A percentile compares a stretch with the other conserved stretches of the same genome.
phyloP scores from a whole-genome alignment of 1,139 yeast genomes.

The Arxiozyma bovina region DNA sequence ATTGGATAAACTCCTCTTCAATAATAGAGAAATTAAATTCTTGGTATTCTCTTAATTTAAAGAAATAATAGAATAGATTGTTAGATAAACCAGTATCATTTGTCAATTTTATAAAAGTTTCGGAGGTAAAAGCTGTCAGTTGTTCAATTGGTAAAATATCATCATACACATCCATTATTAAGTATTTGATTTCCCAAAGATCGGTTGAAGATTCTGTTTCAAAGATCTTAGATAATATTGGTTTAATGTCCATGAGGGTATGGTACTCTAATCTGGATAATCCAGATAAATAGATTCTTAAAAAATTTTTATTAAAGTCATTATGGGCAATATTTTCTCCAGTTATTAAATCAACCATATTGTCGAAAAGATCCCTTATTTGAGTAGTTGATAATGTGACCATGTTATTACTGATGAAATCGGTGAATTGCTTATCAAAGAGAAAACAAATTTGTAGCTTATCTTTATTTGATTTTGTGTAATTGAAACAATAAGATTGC shows the following conservation, averaged over 20 bases:
- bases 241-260: slow-evolving; percentile 21
- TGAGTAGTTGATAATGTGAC: slow-evolving; percentile 42
- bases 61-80: slow-evolving; percentile 35
- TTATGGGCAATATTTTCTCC: slow-evolving; percentile 3
- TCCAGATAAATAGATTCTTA: slow-evolving; percentile 17
- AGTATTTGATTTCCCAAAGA: slow-evolving; percentile 42
- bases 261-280: slow-evolving; percentile 16
- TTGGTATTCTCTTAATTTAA: slow-evolving; percentile 43
- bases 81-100: slow-evolving; percentile 6
- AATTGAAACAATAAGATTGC: slow-evolving; percentile 32
- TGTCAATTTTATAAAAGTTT: not conserved
- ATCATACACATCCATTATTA: slow-evolving; percentile 43
- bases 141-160: slow-evolving; percentile 29
- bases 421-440: slow-evolving; percentile 29
- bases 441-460: slow-evolving; percentile 22
- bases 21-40: slow-evolving; percentile 25
- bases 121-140: slow-evolving; percentile 6
- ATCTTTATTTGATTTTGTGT: slow-evolving; percentile 6
- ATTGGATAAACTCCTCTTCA: slow-evolving; percentile 29
- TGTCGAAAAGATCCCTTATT: slow-evolving; percentile 22
- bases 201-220: slow-evolving; percentile 15
- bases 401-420: slow-evolving; percentile 36
- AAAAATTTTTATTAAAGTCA: slow-evolving; percentile 5
- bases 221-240: slow-evolving; percentile 21
- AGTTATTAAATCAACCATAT: slow-evolving; percentile 11